Base-by-base conservation (phyloP, 805 yeast species). In the Teunomyces tritomae region DNA sequence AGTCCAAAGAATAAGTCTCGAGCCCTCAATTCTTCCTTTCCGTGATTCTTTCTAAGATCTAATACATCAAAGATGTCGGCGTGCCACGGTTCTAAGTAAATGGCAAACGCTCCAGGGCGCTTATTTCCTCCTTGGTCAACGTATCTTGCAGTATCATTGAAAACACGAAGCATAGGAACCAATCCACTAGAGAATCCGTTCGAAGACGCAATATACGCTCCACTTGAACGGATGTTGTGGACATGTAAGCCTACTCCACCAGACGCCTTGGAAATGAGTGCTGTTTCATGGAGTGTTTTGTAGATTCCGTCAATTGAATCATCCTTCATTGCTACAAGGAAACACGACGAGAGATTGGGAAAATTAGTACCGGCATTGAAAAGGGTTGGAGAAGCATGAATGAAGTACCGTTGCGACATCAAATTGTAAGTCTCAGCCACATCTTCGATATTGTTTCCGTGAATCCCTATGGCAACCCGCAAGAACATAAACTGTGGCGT, bases 111-210 rank as follows among this genome's bases (percentile, higher is more conserved):
- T 52, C 98, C 98, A 0, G 99, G 99, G 61, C 99, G 78, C 69
- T 91, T 91, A 71, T 92, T 92, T 47, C 98, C 98, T 53, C 99
- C 99, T 76, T 92, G 99, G 61, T 92, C 98, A 36, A 92, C 98
- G 62, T 91, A 92, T 57, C 97, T 81, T 14, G 99, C 98, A 24
- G 98, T 90, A 70, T 89, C 87, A 74, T 92, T 92, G 73, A 84
- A 92, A 8, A 92, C 98, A 57, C 96, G 82, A 26, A 92, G 73
- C 97, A 92, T 90, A n/a, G 99, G 99, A 36, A 91, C 85, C 43
- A 92, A 71, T 33, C 99, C 99, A 57, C 84, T 89, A 2, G 97
- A 89, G 8, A 87, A 82, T 46, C 98, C 99, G 63, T 89, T 89
- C 6, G 97, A 84, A 48, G 96, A 95, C 24, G 96, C 85, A 56